These are phyloP conservation scores for Phytopythium sindhum DNA, from an alignment of 352 stramenopile species.

Conservation along the genomic window DNA sequence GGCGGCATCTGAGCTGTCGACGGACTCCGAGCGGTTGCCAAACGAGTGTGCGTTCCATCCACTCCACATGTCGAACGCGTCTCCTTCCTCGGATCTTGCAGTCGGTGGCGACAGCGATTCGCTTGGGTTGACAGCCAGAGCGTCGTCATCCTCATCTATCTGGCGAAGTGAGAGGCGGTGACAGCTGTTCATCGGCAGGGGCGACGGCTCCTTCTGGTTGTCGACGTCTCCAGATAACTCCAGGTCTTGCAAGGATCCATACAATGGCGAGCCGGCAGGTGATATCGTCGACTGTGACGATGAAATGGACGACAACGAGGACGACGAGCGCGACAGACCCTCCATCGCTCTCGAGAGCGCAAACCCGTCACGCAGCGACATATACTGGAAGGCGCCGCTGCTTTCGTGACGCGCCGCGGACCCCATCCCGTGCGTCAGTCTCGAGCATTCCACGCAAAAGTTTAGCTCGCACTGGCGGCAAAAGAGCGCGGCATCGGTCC, in stretches of 20 bases:
- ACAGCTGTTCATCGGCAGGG: neutral
- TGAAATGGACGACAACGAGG: constrained; percentile 11
- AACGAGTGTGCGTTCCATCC: constrained; percentile 34
- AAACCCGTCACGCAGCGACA: neutral
- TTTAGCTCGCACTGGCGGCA: constrained; percentile 49
- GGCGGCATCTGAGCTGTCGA: constrained; percentile 18
- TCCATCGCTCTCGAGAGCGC: neutral
- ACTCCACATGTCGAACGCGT: constrained; percentile 37
- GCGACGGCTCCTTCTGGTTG: constrained; percentile 1
- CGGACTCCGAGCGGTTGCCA: constrained; percentile 18
- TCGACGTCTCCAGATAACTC: neutral
- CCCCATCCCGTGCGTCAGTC: neutral
- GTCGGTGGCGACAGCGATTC: constrained; percentile 1
- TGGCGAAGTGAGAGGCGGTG: neutral
- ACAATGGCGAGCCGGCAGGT: constrained; percentile 19
- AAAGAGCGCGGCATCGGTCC: constrained; percentile 19
- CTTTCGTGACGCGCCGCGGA: neutral
- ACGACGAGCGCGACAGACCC: neutral
- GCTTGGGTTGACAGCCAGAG: neutral
- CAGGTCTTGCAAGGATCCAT: neutral
- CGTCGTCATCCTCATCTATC: neutral
- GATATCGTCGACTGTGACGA: constrained; percentile 27
- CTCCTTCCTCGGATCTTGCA: constrained; percentile 2
- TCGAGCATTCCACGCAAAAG: constrained; percentile 39
- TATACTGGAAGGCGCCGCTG: neutral